Conservation (phyloP, 2,329 filamentous ascomycete genomes). For the Xylariaceae sp. region DNA sequence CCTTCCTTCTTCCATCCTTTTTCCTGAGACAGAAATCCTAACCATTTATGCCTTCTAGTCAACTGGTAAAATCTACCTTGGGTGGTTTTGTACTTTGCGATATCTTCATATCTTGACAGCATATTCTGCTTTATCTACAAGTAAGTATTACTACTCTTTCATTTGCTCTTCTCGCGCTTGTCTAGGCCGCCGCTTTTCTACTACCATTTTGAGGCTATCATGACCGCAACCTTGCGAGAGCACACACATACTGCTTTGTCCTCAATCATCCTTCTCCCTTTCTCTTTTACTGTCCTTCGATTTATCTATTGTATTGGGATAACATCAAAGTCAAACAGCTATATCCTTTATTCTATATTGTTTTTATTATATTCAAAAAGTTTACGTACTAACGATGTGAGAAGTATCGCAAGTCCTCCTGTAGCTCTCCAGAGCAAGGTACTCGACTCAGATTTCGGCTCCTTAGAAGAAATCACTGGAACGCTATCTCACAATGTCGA, state of each 20-base stretch:
- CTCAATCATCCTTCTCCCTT: no score
- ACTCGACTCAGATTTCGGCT: neutral
- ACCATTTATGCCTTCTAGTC: neutral
- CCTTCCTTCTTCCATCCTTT: neutral
- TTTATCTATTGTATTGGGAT: no score
- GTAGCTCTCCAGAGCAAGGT: neutral
- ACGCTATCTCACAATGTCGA: no score
- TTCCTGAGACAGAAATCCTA: no score
- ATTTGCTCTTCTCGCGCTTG: neutral
- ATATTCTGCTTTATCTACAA: neutral
- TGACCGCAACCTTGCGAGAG: no score
- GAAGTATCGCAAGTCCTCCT: neutral
- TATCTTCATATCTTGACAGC: neutral
- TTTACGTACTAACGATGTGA: neutral
- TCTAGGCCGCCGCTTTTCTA: no score
- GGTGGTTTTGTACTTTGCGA: neutral
- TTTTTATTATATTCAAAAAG: no score
- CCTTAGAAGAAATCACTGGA: neutral
- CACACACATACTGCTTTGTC: no score
- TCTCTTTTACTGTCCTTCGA: no score
- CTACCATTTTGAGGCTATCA: no score
- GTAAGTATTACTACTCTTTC: neutral
- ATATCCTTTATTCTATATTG: no score
- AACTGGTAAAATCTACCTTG: neutral
- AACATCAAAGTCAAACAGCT: neutral